Conservation (phyloP, 768 basidiomycete species). For the Auriscalpium vulgare region DNA sequence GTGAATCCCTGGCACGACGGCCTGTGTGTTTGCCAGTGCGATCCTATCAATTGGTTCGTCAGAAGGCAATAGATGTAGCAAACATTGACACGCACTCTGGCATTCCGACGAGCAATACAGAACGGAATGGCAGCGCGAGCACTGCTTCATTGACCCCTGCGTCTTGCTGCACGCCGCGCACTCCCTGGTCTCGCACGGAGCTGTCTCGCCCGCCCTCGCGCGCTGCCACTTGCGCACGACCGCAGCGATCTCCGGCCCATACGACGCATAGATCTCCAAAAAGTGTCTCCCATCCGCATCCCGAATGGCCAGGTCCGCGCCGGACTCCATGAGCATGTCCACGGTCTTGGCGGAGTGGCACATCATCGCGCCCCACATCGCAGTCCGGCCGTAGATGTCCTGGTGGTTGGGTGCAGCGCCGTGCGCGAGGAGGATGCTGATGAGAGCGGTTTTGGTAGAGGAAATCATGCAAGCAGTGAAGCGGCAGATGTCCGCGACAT, state of each 20-base stretch:
- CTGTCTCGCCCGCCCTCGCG: constrained; percentile 35
- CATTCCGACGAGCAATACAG: constrained; percentile 42
- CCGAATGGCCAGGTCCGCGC: constrained; percentile 34
- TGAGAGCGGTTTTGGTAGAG: constrained; percentile 23
- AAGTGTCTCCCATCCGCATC: constrained; percentile 34
- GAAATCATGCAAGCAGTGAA: constrained; percentile 31
- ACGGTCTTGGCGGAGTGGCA: constrained; percentile 15
- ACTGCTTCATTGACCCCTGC: constrained; percentile 29
- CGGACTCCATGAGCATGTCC: constrained; percentile 41
- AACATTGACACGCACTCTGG: constrained; percentile 32
- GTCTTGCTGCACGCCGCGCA: constrained; percentile 34
- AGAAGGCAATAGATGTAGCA: too few relatives aligned
- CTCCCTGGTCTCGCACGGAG: constrained; percentile 32
- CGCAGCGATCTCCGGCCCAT: constrained; percentile 39
- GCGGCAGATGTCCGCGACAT: constrained; percentile 34
- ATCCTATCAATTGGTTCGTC: constrained; percentile 4
- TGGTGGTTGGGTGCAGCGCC: constrained; percentile 44
- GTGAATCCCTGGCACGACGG: constrained; percentile 27
- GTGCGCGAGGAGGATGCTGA: constrained; percentile 31
- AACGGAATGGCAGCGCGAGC: constrained; percentile 35
- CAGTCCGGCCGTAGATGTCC: constrained; percentile 40
- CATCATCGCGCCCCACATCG: constrained; percentile 29
- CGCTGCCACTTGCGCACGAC: constrained; percentile 38
- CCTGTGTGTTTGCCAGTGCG: constrained; percentile 31
- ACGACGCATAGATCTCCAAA: constrained; percentile 19